Percentiles rank a stretch among this genome's conserved stretches.
phyloP scores from a whole-genome alignment of 805 yeast genomes.

The Cyberlindnera subsufficiens region DNA sequence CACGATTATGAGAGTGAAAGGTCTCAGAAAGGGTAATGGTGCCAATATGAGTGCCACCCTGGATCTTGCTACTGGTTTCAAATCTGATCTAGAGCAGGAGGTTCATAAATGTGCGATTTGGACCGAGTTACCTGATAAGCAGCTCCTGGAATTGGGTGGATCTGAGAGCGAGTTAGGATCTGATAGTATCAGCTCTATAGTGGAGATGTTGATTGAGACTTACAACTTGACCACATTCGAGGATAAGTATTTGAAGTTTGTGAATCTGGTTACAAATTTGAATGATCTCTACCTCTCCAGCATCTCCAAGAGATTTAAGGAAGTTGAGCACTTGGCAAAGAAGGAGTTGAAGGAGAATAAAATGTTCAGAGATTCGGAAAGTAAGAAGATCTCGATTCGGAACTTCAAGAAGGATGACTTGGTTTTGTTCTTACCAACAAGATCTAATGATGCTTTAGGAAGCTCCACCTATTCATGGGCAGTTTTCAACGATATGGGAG shows the following conservation, averaged over 20 bases:
- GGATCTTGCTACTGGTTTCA: conserved; percentile 36
- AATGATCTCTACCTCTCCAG: conserved; percentile 30
- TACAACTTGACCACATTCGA: conserved; percentile 22
- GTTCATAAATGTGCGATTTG: conserved; percentile 39
- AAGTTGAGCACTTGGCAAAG: conserved; percentile 86
- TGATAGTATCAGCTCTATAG: conserved; percentile 13
- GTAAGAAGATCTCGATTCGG: conserved; percentile 56
- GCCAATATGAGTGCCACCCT: conserved; percentile 27
- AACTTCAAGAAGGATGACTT: conserved; percentile 69
- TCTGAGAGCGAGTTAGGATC: conserved; percentile 6
- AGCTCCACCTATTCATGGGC: conserved; percentile 54
- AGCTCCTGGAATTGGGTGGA: conserved; percentile 7
- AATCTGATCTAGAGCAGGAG: conserved; percentile 30
- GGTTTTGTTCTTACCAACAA: conserved; percentile 80
- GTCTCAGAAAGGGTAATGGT: conserved; percentile 45
- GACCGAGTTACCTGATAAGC: conserved; percentile 31
- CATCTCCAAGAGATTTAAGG: conserved; percentile 72
- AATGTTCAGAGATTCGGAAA: conserved; percentile 39
- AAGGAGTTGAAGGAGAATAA: conserved; percentile 71
- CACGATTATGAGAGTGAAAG: conserved; percentile 71
- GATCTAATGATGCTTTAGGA: conserved; percentile 7
- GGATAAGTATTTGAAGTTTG: conserved; percentile 20
- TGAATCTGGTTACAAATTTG: conserved; percentile 21
- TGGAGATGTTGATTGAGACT: conserved; percentile 13
- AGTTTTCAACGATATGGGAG: conserved; percentile 79